These are phyloP conservation scores for Penicilliopsis zonata DNA, from an alignment of 495 filamentous ascomycete species.

Conservation along the genomic window DNA sequence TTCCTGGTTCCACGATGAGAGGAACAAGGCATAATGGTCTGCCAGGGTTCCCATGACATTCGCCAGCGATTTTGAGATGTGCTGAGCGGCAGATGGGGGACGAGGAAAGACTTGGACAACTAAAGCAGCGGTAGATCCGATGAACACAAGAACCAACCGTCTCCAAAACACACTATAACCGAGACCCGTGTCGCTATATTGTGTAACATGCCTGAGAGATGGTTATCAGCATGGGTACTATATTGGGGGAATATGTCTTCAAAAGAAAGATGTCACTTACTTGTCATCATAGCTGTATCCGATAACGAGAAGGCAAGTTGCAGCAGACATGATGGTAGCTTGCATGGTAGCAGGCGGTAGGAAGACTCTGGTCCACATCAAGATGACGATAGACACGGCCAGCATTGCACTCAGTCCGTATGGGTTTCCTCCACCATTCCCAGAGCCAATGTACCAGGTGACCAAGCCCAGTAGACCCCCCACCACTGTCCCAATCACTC, in stretches of 20 bases:
- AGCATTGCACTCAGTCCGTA: conserved; percentile 27
- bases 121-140: conserved; percentile 25
- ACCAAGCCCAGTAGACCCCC: conserved; percentile 28
- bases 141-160: conserved; percentile 27
- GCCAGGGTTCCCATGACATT: conserved; percentile 25
- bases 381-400: conserved; percentile 17
- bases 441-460: conserved; percentile 36
- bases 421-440: conserved; percentile 25
- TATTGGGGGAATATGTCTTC: too few relatives aligned
- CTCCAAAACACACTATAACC: conserved; percentile 36
- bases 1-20: conserved; percentile 26
- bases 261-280: too few relatives aligned
- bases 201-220: conserved; percentile 20
- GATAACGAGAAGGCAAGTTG: conserved; percentile 29
- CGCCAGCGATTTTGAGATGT: conserved; percentile 29
- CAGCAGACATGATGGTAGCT: conserved; percentile 25
- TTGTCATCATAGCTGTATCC: conserved; percentile 28
- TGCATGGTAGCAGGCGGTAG: conserved; percentile 17
- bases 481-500: conserved; percentile 22
- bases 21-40: conserved; percentile 34
- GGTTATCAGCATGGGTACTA: too few relatives aligned
- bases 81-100: conserved; percentile 29
- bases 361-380: conserved; percentile 29
- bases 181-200: conserved; percentile 29
- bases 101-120: conserved; percentile 31